phyloP scores from a whole-genome alignment of 2,329 filamentous ascomycete species.

The Fusarium nisikadoi region DNA sequence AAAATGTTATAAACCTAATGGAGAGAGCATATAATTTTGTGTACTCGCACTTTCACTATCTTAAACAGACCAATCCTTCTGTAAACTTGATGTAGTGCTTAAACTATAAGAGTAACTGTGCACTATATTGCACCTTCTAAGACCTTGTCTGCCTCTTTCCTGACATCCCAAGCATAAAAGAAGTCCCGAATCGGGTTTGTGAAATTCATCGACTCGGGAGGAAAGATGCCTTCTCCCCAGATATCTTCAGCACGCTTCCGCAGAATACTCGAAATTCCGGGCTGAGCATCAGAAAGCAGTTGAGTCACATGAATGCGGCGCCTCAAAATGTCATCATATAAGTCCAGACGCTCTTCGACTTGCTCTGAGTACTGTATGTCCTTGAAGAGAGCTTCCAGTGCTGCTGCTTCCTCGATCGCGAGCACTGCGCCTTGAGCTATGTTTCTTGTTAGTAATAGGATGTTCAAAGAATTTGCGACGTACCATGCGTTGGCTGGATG shows the following conservation, averaged over 20 bases:
- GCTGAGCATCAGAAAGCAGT: neutral
- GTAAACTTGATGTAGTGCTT: too few species aligned
- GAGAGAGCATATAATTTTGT: too few species aligned
- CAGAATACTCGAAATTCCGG: neutral
- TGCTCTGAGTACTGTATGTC: fast-evolving
- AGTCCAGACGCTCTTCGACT: fast-evolving
- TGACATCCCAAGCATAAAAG: neutral
- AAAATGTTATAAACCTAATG: too few species aligned
- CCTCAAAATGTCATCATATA: neutral
- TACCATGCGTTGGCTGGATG: slow-evolving; percentile 2
- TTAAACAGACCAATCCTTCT: too few species aligned
- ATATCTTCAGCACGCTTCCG: neutral
- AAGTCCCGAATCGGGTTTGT: neutral
- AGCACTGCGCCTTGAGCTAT: slow-evolving; percentile 3
- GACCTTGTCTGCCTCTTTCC: fast-evolving
- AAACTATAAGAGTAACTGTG: too few species aligned
- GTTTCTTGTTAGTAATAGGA: fast-evolving
- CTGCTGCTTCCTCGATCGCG: neutral
- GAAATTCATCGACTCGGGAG: neutral
- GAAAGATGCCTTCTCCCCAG: neutral
- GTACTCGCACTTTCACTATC: too few species aligned
- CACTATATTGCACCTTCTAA: fast-evolving
- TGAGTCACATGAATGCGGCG: neutral
- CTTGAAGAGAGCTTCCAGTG: neutral
- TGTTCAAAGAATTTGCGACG: fast-evolving